These are phyloP conservation scores for Vitis hybrid DNA, from an alignment of 177 flowering plant species.

Conservation along the genomic window DNA sequence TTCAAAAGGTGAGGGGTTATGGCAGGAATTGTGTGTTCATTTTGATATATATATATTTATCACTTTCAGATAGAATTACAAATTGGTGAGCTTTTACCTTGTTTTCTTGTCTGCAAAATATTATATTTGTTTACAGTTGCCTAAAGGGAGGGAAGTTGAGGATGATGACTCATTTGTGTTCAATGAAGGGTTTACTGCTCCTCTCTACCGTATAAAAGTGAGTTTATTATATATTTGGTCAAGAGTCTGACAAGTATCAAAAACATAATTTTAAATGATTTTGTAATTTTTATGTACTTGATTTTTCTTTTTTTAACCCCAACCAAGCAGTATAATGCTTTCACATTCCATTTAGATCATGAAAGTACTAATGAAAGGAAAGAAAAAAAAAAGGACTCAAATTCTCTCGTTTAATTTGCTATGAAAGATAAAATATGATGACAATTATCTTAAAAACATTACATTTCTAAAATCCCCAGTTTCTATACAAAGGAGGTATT, in stretches of 20 bases:
- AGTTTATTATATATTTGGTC: background rate
- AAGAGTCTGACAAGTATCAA: background rate
- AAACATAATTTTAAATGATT: background rate
- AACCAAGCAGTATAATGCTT: background rate
- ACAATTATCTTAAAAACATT: too few species aligned
- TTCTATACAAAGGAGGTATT: too few species aligned
- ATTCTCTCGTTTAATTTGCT: too few species aligned
- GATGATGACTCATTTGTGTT: conserved; percentile 83
- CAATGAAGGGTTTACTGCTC: conserved; percentile 90
- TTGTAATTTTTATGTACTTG: background rate
- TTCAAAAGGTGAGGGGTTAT: conserved; percentile 67
- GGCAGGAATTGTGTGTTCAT: background rate
- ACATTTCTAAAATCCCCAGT: too few species aligned
- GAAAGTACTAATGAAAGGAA: too few species aligned
- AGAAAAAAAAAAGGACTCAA: too few species aligned
- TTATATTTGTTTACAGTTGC: conserved; percentile 45
- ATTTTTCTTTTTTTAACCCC: too few species aligned
- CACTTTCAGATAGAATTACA: background rate
- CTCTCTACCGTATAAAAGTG: conserved; percentile 98
- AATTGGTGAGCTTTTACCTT: background rate
- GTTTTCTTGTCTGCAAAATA: background rate
- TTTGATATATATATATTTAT: background rate
- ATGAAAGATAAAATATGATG: too few species aligned
- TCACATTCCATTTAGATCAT: too few species aligned
- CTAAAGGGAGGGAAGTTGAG: conserved; percentile 95